Base-by-base conservation (phyloP, 169 alveolate species). In the Eimeria falciformis region DNA sequence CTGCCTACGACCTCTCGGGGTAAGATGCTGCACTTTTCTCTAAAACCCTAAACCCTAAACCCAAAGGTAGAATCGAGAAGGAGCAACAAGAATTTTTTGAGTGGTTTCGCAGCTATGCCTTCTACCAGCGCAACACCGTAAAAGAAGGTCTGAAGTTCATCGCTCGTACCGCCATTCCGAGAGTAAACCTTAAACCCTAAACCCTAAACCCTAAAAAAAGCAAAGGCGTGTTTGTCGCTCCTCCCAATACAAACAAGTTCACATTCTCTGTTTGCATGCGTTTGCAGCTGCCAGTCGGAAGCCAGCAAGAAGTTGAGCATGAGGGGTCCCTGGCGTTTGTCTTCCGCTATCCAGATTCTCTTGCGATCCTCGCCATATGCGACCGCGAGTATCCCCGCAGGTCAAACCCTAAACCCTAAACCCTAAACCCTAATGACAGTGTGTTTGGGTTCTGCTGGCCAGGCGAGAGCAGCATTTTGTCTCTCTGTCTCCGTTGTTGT, bases 71-170 rank as follows among this genome's bases (percentile, higher is more conserved):
- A 14, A 14, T 11, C 14, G 7, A 50, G 7, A 50, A 11, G 7
- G 7, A 50, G n/a, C 62, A 14, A 50, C 14, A 50, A 7, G 62
- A 50, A 11, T 50, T 50, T 7, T 11, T 7, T 11, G n/a, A 14
- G n/a, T 7, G 7, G 14, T 14, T 7, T 14, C 62, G 14, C 62
- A 79, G 89, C 55, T 79, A 79, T 43, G 33, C 89, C 33, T 79
- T 79, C 73, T 79, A 79, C 53, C 89, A 79, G 53, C 71, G 73
- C 27, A 37, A 53, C 53, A 1, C 89, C 7, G 69, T 79, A 27
- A 79, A 79, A 50, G 89, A 79, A 18, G 89, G 68, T 2, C 29
- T 56, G 73, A 79, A 79, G 53, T 79, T 79, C 73, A 29, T 79
- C 11, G 89, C 73, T 4, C 45, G 89, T 11, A 79, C 73, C 2